Conservation (phyloP, 306 rosid genomes). For the Chamaecrista fasciculata region DNA sequence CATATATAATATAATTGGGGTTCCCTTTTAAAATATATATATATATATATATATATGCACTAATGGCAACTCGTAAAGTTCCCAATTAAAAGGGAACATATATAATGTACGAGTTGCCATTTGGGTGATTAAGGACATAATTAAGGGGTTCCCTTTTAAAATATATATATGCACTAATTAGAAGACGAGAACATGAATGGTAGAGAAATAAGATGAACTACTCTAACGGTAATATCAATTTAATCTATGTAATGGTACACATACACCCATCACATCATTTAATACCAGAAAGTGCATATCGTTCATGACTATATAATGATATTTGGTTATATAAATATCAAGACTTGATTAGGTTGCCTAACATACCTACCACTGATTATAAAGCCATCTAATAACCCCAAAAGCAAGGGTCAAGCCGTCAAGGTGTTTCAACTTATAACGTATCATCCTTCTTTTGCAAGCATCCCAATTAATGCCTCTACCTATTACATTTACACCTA, state of each 20-base stretch:
- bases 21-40: no score
- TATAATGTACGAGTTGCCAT: no score
- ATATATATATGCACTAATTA: background rate
- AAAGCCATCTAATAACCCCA: background rate
- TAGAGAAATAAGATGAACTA: constrained; percentile 19
- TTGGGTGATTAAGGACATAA: no score
- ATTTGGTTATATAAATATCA: background rate
- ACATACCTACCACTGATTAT: constrained; percentile 12
- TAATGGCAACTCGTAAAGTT: no score
- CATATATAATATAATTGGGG: no score
- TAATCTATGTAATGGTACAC: no score
- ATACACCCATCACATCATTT: background rate
- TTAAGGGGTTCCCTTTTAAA: no score
- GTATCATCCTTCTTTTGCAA: background rate
- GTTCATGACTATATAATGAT: no score
- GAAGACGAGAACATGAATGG: background rate
- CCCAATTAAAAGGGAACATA: no score
- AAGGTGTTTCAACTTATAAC: background rate
- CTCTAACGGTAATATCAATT: constrained; percentile 9
- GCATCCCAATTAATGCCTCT: background rate
- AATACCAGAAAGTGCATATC: background rate
- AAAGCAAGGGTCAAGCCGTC: background rate
- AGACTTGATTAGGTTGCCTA: constrained; percentile 28
- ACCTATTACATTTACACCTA: no score
- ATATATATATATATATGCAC: no score